Evolutionary conservation across 2,329 filamentous ascomycete species (phyloP).

Genomic region (Sporothrix brasiliensis): DNA sequence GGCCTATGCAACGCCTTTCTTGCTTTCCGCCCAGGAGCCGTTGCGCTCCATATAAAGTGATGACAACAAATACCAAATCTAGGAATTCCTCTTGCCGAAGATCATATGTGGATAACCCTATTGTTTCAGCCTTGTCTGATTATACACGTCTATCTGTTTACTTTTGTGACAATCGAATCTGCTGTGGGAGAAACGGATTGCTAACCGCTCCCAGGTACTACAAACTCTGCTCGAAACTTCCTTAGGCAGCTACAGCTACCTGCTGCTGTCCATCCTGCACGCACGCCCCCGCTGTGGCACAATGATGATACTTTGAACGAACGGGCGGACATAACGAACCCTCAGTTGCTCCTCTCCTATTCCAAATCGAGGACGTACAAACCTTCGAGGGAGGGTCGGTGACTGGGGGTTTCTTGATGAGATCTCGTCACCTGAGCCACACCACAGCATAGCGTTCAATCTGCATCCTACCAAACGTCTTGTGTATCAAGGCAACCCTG

Average conservation of each 20-base stretch:
- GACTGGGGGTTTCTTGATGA: conserved; percentile 62
- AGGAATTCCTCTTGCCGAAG: conserved; percentile 71
- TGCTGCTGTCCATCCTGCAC: conserved; percentile 27
- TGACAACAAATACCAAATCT: conserved; percentile 61
- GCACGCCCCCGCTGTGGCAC: conserved; percentile 38
- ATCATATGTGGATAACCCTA: conserved; percentile 62
- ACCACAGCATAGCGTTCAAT: conserved; percentile 1
- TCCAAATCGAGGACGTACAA: conserved; percentile 64
- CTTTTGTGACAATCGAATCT: not conserved
- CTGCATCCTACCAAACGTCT: not conserved
- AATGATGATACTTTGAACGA: conserved; percentile 69
- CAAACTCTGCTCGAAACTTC: not conserved
- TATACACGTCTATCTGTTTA: conserved; percentile 38
- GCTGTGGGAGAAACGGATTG: conserved; percentile 25
- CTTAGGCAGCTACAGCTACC: conserved; percentile 44
- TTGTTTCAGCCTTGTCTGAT: conserved; percentile 72
- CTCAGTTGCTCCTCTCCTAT: conserved; percentile 48
- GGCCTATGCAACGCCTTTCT: not conserved
- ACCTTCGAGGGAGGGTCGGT: conserved; percentile 55
- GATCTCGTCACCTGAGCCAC: conserved; percentile 64
- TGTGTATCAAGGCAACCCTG: conserved; percentile 9
- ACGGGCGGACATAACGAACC: conserved; percentile 70
- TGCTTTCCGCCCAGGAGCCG: not conserved
- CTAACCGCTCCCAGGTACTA: conserved; percentile 37
- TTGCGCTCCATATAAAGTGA: conserved; percentile 49